These are phyloP conservation scores for Diaporthe vaccinii DNA, from an alignment of 2,329 filamentous ascomycete genomes.

Conservation along the genomic window DNA sequence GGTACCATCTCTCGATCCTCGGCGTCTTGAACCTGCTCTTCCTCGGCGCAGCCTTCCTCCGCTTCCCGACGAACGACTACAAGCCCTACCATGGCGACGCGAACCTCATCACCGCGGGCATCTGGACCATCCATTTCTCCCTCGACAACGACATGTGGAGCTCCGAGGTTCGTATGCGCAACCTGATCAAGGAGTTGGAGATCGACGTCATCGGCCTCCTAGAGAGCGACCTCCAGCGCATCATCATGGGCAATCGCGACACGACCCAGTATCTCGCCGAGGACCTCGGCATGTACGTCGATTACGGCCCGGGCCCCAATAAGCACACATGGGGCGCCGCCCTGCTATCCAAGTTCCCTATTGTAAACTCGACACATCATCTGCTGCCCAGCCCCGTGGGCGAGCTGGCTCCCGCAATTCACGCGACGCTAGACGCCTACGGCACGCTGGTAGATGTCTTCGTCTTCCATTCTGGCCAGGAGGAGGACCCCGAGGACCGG, in stretches of 20 bases:
- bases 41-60: slow-evolving; percentile 84
- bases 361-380: slow-evolving; percentile 96
- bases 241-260: slow-evolving; percentile 99
- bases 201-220: slow-evolving; percentile 97
- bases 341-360: slow-evolving; percentile 96
- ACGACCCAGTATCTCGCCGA: slow-evolving; percentile 95
- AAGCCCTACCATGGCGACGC: slow-evolving; percentile 89
- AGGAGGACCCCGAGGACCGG: slow-evolving; percentile 94
- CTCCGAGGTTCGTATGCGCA: slow-evolving; percentile 92
- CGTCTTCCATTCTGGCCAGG: slow-evolving; percentile 98
- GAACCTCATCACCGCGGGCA: slow-evolving; percentile 91
- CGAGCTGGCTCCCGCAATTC: slow-evolving; percentile 94
- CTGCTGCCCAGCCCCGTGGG: slow-evolving; percentile 93
- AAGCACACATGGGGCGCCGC: slow-evolving; percentile 99
- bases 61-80: slow-evolving; percentile 95
- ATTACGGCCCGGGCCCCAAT: slow-evolving; percentile 96
- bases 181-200: slow-evolving; percentile 93
- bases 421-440: slow-evolving; percentile 95
- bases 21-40: slow-evolving; percentile 85
- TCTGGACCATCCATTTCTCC: slow-evolving; percentile 99
- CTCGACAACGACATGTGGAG: slow-evolving; percentile 99
- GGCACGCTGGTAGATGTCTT: slow-evolving; percentile 92
- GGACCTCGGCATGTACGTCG: slow-evolving; percentile 98
- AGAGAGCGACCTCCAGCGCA: slow-evolving; percentile 92
- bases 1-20: slow-evolving; percentile 70